These are phyloP conservation scores for Chrysoporthe austroafricana DNA, from an alignment of 2,329 filamentous ascomycete species.

Conservation along the genomic window DNA sequence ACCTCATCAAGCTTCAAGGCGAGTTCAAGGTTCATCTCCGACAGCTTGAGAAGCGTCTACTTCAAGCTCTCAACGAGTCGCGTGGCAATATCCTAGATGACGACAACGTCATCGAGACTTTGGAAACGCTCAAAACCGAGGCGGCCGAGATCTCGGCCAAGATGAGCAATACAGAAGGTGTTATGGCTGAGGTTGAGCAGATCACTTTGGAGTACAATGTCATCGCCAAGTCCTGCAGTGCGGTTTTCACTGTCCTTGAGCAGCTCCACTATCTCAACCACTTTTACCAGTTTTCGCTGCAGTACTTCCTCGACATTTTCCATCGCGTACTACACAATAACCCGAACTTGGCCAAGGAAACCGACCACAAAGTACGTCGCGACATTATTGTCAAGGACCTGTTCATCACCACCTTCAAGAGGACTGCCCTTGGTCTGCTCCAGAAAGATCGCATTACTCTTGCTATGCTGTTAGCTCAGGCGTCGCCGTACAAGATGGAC, in stretches of 20 bases:
- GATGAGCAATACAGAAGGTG: slow-evolving; percentile 94
- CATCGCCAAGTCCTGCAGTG: slow-evolving; percentile 92
- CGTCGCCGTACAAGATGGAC: slow-evolving; percentile 95
- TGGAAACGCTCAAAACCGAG: slow-evolving; percentile 97
- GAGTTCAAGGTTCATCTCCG: slow-evolving; percentile 99
- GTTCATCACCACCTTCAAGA: slow-evolving; percentile 88
- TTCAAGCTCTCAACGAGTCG: slow-evolving; percentile 96
- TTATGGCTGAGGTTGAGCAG: slow-evolving; percentile 96
- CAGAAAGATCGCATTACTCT: slow-evolving; percentile 95
- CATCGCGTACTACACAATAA: slow-evolving; percentile 85
- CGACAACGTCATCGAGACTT: slow-evolving; percentile 95
- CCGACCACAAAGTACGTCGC: slow-evolving; percentile 77
- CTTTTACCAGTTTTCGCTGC: slow-evolving; percentile 98
- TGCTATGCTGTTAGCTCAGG: slow-evolving; percentile 92
- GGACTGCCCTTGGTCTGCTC: slow-evolving; percentile 88
- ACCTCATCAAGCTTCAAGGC: slow-evolving; percentile 97
- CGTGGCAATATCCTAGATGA: slow-evolving; percentile 98
- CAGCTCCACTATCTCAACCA: slow-evolving; percentile 98
- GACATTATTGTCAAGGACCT: slow-evolving; percentile 90
- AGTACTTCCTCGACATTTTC: slow-evolving; percentile 98
- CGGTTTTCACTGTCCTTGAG: slow-evolving; percentile 94
- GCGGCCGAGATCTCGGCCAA: slow-evolving; percentile 94
- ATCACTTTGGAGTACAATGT: slow-evolving; percentile 94
- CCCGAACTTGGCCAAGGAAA: slow-evolving; percentile 70
- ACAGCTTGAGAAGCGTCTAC: slow-evolving; percentile 88